A percentile compares a stretch with the other conserved stretches of the same genome.
phyloP scores from a whole-genome alignment of 2,329 filamentous ascomycete species.

The Aureobasidium sp. region DNA sequence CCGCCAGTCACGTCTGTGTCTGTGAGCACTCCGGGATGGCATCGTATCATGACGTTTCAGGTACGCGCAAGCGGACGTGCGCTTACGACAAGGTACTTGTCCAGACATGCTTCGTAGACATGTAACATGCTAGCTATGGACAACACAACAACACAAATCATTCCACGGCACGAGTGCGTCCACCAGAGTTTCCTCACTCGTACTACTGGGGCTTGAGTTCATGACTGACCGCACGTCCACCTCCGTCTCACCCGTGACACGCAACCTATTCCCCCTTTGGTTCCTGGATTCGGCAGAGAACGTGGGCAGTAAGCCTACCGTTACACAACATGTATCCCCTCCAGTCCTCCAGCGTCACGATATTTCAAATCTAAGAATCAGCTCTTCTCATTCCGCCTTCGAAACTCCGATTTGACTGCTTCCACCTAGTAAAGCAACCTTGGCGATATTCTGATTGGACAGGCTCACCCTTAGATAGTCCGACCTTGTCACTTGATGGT shows the following conservation, averaged over 20 bases:
- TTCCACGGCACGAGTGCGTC: background rate
- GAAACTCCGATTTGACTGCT: background rate
- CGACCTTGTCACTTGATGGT: background rate
- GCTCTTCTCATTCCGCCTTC: background rate
- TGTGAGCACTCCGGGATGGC: background rate
- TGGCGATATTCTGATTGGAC: background rate
- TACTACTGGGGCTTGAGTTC: slow-evolving; percentile 1
- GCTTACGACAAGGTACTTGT: background rate
- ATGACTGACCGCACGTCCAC: slow-evolving; percentile 7
- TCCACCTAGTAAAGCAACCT: background rate
- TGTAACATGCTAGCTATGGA: background rate
- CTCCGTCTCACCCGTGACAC: slow-evolving; percentile 9
- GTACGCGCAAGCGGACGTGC: background rate
- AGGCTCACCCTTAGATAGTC: background rate
- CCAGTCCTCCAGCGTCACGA: background rate
- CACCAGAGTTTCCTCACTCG: background rate
- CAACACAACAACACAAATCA: slow-evolving; percentile 6
- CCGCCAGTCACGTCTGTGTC: background rate
- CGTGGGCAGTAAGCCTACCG: slow-evolving; percentile 9
- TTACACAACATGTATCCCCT: background rate
- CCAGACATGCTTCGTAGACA: background rate
- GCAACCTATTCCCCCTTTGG: slow-evolving; percentile 7
- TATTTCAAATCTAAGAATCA: background rate
- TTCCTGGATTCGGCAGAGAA: slow-evolving; percentile 8
- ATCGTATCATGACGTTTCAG: background rate